Conservation (phyloP, 495 filamentous ascomycete genomes). For the Daldinia vernicosa region DNA sequence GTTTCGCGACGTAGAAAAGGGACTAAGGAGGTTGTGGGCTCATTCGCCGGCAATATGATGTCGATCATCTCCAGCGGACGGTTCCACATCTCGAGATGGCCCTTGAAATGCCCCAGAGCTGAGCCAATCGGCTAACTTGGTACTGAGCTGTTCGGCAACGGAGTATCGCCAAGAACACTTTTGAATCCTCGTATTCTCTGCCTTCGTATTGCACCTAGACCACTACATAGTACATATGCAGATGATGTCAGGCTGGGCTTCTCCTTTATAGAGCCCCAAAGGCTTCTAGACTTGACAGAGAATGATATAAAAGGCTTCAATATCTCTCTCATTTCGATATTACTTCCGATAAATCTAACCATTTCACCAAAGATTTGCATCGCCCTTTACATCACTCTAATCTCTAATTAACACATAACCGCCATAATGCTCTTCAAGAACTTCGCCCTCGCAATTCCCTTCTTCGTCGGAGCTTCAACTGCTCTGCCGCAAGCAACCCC, state of each 20-base stretch:
- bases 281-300: background rate
- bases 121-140: constrained; percentile 9
- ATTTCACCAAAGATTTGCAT: background rate
- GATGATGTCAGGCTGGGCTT: constrained; percentile 9
- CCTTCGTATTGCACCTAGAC: background rate
- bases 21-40: constrained; percentile 9
- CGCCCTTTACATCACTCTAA: too few relatives aligned
- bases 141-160: background rate
- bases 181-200: constrained; percentile 10
- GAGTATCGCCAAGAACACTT: constrained; percentile 23
- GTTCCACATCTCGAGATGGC: constrained; percentile 8
- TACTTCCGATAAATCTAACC: background rate
- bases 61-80: constrained; percentile 22
- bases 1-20: background rate
- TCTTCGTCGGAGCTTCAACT: constrained; percentile 18
- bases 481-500: constrained; percentile 13
- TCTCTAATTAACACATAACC: background rate
- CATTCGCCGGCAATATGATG: constrained; percentile 16
- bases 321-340: background rate
- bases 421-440: constrained; percentile 27
- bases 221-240: background rate
- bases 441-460: constrained; percentile 1
- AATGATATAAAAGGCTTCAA: background rate
- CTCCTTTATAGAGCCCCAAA: background rate
- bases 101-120: constrained; percentile 11